Evolutionary conservation across 192 early-diverging fungal species (phyloP), one percentile per base, ranked within the genome.

Genomic region (Coemansia sp.): DNA sequence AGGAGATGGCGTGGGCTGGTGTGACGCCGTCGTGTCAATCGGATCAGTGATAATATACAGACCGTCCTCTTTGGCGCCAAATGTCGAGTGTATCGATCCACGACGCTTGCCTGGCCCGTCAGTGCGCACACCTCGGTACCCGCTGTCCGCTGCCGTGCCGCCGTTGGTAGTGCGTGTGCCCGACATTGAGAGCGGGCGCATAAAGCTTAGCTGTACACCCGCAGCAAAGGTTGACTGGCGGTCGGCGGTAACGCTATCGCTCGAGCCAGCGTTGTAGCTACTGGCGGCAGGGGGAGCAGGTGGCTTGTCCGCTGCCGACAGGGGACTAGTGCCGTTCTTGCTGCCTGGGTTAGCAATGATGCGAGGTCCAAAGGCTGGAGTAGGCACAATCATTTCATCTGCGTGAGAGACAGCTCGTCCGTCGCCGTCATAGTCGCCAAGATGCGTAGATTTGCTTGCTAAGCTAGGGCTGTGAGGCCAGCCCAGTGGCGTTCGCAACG

Each of bases 81-180:
- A 75, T 45, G 73, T 56, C 2, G 72, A 67, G 52, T 59, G 69
- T 21, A 80, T 26, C 9, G 78, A 80, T 28, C 62, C 69, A 25
- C 78, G 78, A 3, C 72, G 73, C 28, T 56, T 67, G 11, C 39
- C 23, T 7, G 56, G 65, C 7, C 47, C 60, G 12, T 69, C 66
- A 60, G 21, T 72, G 59, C 69, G 69, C 60, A 80, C 61, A 7
- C 66, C 73, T 36, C 78, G 78, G 39, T 75, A 80, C n/a, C 64
- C 68, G 5, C 38, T 35, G 25, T 31, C 63, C 21, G 63, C 25
- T 14, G 11, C 9, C 36, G 39, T 25, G 5, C 50, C 35, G 13
- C 60, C 59, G 37, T 38, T 59, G 23, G 25, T 62, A 35, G 41
- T 41, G 14, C 41, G 47, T 11, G 59, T 35, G 36, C 60, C 64